phyloP scores from a whole-genome alignment of 257 asterid species.

The Primulina tabacum region DNA sequence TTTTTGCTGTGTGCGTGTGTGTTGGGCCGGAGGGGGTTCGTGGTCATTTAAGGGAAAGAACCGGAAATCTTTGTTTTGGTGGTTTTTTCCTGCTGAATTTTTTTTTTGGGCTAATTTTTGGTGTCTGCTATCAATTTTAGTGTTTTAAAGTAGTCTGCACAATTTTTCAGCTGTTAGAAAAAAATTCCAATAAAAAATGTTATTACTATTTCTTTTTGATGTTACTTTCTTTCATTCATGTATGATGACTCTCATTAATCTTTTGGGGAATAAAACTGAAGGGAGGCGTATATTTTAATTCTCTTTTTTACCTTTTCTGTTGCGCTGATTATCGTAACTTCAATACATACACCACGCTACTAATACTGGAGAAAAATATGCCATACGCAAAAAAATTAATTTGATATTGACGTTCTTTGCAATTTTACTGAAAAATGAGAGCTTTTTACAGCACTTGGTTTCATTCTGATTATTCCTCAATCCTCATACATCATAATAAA shows the following conservation, averaged over 20 bases:
- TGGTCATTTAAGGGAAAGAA: not conserved
- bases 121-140: not conserved
- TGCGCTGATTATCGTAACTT: not conserved
- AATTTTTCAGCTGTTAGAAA: not conserved
- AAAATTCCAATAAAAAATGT: not conserved
- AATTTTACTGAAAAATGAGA: not conserved
- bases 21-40: not conserved
- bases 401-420: not conserved
- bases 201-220: not conserved
- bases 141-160: not conserved
- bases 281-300: too few relatives aligned
- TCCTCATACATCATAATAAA: constrained; percentile 9
- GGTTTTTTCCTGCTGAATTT: not conserved
- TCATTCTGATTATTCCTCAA: not conserved
- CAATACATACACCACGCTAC: too few relatives aligned
- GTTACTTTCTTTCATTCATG: not conserved
- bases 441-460: not conserved
- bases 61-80: not conserved
- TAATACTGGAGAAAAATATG: not conserved
- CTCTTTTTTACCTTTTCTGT: not conserved
- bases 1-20: not conserved
- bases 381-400: not conserved
- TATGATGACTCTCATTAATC: not conserved
- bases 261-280: not conserved
- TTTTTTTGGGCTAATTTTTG: not conserved